Percentiles rank a stretch among this genome's conserved stretches.
These are phyloP conservation scores for Eremothecium sinecaudum DNA, from an alignment of 1,139 yeast genomes.

Conservation along the genomic window DNA sequence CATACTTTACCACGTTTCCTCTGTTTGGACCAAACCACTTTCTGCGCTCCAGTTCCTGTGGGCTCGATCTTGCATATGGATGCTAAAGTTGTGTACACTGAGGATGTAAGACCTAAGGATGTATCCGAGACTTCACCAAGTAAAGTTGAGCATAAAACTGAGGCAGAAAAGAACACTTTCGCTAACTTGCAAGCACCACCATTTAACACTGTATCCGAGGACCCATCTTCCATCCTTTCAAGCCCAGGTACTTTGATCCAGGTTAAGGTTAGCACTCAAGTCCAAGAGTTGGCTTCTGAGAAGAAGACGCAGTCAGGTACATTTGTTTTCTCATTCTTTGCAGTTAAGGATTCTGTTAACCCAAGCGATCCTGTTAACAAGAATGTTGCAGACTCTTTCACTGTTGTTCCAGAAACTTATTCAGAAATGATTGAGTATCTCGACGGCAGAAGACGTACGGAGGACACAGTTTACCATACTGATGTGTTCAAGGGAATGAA, in stretches of 20 bases:
- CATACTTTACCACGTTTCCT: conserved; percentile 80
- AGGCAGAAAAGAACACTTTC: conserved; percentile 19
- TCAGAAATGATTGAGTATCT: conserved; percentile 87
- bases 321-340: conserved; percentile 81
- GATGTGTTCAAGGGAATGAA: conserved; percentile 12
- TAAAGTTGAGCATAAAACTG: not conserved
- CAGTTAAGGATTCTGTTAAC: conserved; percentile 37
- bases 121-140: conserved; percentile 16
- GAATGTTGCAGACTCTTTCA: conserved; percentile 41
- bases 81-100: conserved; percentile 78
- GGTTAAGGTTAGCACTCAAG: conserved; percentile 77
- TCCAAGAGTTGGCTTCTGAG: conserved; percentile 55
- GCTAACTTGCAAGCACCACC: conserved; percentile 45
- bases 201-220: conserved; percentile 46
- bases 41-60: conserved; percentile 90
- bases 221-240: conserved; percentile 51
- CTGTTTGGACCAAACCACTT: conserved; percentile 81
- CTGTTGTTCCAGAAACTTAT: conserved; percentile 80
- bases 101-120: conserved; percentile 38
- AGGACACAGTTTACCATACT: conserved; percentile 67
- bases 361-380: conserved; percentile 32
- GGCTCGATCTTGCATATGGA: conserved; percentile 78
- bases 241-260: conserved; percentile 84
- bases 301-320: conserved; percentile 68
- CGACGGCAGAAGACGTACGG: conserved; percentile 83